Conservation (phyloP, 1,284 basidiomycete species). For the Hemileia vastatrix region DNA sequence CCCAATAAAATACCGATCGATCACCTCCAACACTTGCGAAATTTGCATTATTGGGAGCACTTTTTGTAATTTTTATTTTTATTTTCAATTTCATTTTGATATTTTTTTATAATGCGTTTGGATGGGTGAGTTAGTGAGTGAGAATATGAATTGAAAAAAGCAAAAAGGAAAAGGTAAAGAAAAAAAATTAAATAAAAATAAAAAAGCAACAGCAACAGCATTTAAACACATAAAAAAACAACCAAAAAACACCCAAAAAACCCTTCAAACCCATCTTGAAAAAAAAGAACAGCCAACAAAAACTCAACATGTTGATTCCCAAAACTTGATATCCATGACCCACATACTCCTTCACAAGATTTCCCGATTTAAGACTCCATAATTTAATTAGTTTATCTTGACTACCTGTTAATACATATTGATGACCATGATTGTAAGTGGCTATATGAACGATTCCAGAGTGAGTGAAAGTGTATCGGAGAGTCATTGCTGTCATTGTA, state of each 20-base stretch:
- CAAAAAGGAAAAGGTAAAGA: background rate
- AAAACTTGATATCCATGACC: conserved; percentile 92
- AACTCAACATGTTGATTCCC: conserved; percentile 69
- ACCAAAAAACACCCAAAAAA: conserved; percentile 3
- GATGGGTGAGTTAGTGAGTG: too few relatives aligned
- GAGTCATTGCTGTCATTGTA: too few relatives aligned
- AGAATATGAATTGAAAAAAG: background rate
- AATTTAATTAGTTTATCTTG: conserved; percentile 79
- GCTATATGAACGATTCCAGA: conserved; percentile 15
- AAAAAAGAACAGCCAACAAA: background rate
- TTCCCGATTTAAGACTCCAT: conserved; percentile 75
- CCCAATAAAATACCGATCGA: conserved; percentile 85
- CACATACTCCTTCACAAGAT: conserved; percentile 79
- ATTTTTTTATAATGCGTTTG: too few relatives aligned
- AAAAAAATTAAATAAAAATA: background rate
- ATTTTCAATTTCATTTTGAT: too few relatives aligned
- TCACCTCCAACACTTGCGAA: conserved; percentile 92
- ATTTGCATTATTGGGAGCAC: conserved; percentile 80
- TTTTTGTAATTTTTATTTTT: conserved; percentile 46
- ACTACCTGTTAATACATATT: conserved; percentile 82
- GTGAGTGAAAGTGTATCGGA: conserved; percentile 7
- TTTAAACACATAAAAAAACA: background rate
- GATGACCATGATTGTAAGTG: conserved; percentile 48
- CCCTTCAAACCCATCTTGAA: background rate
- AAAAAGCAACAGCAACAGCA: background rate